Percentiles rank a stretch among this genome's conserved stretches.
Evolutionary conservation across 345 rosid genomes (phyloP).

Genomic region (Fremontodendron californicum): DNA sequence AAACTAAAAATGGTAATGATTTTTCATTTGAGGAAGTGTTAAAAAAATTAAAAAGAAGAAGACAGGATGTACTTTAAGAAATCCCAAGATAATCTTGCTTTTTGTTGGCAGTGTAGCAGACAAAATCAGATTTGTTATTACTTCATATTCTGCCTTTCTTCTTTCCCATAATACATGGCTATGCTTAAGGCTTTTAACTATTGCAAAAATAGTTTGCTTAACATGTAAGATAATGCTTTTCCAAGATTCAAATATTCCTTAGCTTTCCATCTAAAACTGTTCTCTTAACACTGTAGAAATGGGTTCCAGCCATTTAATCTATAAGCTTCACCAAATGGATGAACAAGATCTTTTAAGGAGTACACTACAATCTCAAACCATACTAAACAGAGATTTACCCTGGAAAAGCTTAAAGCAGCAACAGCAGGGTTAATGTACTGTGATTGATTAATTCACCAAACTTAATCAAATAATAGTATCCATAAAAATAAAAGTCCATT

Average conservation of each 20-base stretch:
- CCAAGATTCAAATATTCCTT: not conserved
- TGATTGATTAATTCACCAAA: not conserved
- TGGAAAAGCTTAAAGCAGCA: not conserved
- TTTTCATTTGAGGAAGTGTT: too few relatives aligned
- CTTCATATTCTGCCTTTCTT: not conserved
- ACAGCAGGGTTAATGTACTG: not conserved
- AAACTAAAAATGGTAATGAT: not conserved
- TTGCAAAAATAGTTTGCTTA: not conserved
- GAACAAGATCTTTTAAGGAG: not conserved
- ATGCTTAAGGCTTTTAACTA: not conserved
- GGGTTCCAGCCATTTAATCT: not conserved
- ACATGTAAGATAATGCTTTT: not conserved
- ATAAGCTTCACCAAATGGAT: not conserved
- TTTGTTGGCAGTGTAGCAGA: not conserved
- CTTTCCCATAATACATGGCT: not conserved
- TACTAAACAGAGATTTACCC: not conserved
- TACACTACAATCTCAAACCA: too few relatives aligned
- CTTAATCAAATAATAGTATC: not conserved
- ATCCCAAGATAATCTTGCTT: not conserved
- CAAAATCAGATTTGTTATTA: not conserved
- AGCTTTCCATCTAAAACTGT: not conserved
- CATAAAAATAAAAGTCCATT: not conserved
- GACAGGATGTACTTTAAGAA: not conserved
- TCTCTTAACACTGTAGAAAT: not conserved
- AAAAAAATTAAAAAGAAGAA: not conserved